A percentile compares a stretch with the other conserved stretches of the same genome.
Evolutionary conservation across 2,329 filamentous ascomycete species (phyloP).

Genomic region (Alternaria postmessia): DNA sequence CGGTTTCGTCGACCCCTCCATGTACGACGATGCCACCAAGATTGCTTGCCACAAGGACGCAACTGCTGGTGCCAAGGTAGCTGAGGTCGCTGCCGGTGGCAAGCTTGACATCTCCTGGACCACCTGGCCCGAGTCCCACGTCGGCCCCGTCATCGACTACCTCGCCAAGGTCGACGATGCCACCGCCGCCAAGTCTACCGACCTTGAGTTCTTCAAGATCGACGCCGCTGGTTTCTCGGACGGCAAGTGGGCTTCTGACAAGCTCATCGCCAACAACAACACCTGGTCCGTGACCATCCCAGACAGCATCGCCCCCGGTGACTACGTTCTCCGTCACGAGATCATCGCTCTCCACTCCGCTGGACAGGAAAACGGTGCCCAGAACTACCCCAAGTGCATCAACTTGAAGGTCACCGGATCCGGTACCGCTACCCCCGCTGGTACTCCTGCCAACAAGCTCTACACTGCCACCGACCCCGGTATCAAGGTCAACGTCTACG

Average conservation of each 20-base stretch:
- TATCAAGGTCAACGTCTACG: constrained; percentile 68
- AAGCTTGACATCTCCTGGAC: constrained; percentile 69
- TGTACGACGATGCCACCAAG: constrained; percentile 57
- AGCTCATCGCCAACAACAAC: constrained; percentile 58
- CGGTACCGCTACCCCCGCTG: constrained; percentile 57
- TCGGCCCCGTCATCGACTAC: constrained; percentile 71
- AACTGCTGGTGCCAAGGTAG: constrained; percentile 59
- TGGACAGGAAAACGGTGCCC: constrained; percentile 53
- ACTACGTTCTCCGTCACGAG: constrained; percentile 68
- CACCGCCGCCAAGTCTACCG: constrained; percentile 60
- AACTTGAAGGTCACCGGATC: constrained; percentile 57
- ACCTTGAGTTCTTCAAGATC: constrained; percentile 71
- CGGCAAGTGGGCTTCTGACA: constrained; percentile 64
- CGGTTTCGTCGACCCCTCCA: constrained; percentile 60
- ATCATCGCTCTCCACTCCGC: constrained; percentile 68
- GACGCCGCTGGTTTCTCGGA: constrained; percentile 62
- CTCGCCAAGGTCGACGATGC: constrained; percentile 66
- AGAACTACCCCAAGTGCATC: constrained; percentile 60
- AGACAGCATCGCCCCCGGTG: constrained; percentile 60
- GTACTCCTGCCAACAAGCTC: constrained; percentile 59
- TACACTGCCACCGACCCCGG: constrained; percentile 67
- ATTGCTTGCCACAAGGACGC: constrained; percentile 69
- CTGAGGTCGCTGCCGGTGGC: constrained; percentile 65
- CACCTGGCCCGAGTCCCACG: constrained; percentile 70
- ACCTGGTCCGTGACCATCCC: constrained; percentile 62